These are phyloP conservation scores for Neoarthrinium moseri DNA, from an alignment of 2,329 filamentous ascomycete genomes.

Conservation along the genomic window DNA sequence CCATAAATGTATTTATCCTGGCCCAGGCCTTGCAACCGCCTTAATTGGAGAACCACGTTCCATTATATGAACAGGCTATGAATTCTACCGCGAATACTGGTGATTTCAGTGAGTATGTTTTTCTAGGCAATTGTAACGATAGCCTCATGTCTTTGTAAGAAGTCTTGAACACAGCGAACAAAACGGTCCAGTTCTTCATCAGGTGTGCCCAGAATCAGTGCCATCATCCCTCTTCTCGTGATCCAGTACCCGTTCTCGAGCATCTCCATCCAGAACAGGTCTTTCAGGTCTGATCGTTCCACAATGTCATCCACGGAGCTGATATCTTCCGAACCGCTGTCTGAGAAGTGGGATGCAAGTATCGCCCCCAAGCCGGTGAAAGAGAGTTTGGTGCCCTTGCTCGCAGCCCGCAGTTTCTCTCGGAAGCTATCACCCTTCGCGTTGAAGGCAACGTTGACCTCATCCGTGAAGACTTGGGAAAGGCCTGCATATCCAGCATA, in stretches of 20 bases:
- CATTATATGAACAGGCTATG: too few species aligned
- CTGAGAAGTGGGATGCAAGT: conserved; percentile 25
- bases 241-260: conserved; percentile 42
- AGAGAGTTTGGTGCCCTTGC: conserved; percentile 20
- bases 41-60: too few species aligned
- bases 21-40: too few species aligned
- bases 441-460: conserved; percentile 22
- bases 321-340: conserved; percentile 25
- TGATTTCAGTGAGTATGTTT: too few species aligned
- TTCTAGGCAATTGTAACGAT: neutral
- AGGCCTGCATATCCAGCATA: conserved; percentile 38
- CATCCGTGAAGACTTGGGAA: conserved; percentile 23
- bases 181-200: conserved; percentile 39
- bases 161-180: conserved; percentile 32
- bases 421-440: conserved; percentile 23
- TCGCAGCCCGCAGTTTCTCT: conserved; percentile 14
- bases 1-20: too few species aligned
- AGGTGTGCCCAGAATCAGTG: conserved; percentile 37
- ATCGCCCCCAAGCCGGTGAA: conserved; percentile 24
- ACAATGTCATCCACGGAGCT: conserved; percentile 26
- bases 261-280: conserved; percentile 48
- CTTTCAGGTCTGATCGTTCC: conserved; percentile 30
- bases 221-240: conserved; percentile 37
- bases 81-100: too few species aligned
- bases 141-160: conserved; percentile 22